Evolutionary conservation across 208 protist species (phyloP), one percentile per base, ranked within the genome.

Genomic region (Trypanosomatidae sp.): DNA sequence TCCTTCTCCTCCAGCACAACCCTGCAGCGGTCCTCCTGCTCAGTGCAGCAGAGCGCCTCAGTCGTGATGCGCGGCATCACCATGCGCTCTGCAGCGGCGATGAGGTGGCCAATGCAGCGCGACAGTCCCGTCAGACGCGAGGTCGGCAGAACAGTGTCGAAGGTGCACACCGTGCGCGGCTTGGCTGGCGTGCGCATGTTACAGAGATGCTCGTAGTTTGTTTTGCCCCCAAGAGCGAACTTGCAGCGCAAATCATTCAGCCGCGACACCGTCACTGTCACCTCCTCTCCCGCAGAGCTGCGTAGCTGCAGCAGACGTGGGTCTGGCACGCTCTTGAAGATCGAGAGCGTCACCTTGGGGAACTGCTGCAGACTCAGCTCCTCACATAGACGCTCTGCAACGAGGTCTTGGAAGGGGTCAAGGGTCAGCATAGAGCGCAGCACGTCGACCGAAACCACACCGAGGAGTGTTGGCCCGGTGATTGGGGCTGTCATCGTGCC

Each of bases 401-500:
- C 91, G 30, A 94, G 81, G 67, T 74, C 30, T 69, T 97, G 85
- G 66, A 96, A 97, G 0, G 88, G 88, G 53, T 92, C 81, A 28
- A 95, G 81, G 15, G 87, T 93, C 58, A 95, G 73, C 93, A 97
- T 97, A 46, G 85, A 86, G 9, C 91, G 86, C 52, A 97, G 84
- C 60, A 93, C 93, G 75, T 97, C 93, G 6, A 95, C 90, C 59
- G 93, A 93, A 28, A 85, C 82, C 13, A 90, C 90, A 52, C 87
- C 80, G 25, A 97, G 87, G 56, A 97, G 80, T 43, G 81, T 93
- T 1, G 85, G 68, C 0, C 84, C 81, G 41, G 91, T 88, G 70
- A 97, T 95, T 4, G 93, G 90, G 15, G 90, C 79, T 36, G 85
- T 95, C 90, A 95, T 95, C 64, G 85, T 80, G 22, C 93, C 93